Percentiles rank a stretch among this genome's conserved stretches.
Conservation (phyloP, 2,329 filamentous ascomycete species). For the Volutella citrinella region DNA sequence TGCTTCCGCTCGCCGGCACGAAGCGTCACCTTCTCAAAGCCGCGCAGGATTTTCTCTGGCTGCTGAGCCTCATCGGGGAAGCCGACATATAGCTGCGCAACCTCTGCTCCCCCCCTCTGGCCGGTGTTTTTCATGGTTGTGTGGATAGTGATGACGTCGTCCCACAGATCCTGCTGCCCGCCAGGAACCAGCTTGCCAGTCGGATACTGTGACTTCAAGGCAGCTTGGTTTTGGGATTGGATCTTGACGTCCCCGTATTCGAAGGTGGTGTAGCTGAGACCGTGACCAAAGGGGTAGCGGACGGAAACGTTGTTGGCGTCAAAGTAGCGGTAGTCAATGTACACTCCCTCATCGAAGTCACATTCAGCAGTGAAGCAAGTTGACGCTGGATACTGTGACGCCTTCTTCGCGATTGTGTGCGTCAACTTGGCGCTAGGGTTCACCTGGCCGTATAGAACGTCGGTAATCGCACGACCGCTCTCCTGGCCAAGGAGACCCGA, state of each 20-base stretch:
- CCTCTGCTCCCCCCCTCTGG: conserved; percentile 40
- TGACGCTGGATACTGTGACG: too few relatives aligned
- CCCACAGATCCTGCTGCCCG: conserved; percentile 47
- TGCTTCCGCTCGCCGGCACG: not conserved
- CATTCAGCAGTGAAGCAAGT: conserved; percentile 29
- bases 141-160: conserved; percentile 38
- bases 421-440: too few relatives aligned
- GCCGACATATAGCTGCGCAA: conserved; percentile 47
- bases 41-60: conserved; percentile 50
- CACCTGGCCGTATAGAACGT: not conserved
- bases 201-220: conserved; percentile 27
- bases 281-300: conserved; percentile 55
- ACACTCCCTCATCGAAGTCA: conserved; percentile 49
- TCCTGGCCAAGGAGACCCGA: conserved; percentile 72
- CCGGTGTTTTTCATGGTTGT: conserved; percentile 43
- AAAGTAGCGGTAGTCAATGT: conserved; percentile 55
- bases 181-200: conserved; percentile 39
- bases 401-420: too few relatives aligned
- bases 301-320: conserved; percentile 46
- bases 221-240: conserved; percentile 21
- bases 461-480: too few relatives aligned
- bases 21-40: conserved; percentile 54
- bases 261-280: conserved; percentile 57
- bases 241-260: conserved; percentile 43
- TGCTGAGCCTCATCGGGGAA: conserved; percentile 47